Conservation (phyloP, 139 green algal genomes). For the Chlorella sp. region DNA sequence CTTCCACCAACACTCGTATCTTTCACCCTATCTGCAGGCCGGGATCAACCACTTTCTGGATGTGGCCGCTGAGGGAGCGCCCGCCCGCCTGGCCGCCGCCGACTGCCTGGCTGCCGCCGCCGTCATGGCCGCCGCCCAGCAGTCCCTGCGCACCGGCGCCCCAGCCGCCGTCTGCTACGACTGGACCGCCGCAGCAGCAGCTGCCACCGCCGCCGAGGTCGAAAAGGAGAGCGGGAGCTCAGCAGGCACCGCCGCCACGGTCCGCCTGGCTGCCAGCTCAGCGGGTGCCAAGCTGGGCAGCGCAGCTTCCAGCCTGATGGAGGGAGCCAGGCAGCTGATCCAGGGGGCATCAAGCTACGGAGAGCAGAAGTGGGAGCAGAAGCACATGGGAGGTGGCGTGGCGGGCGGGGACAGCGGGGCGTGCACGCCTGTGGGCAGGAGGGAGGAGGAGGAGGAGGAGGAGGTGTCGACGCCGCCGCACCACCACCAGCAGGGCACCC, state of each 20-base stretch:
- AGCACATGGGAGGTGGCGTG: neutral
- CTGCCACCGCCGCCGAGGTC: neutral
- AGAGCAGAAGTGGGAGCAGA: too few species aligned
- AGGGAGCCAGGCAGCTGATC: neutral
- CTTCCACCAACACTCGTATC: too few species aligned
- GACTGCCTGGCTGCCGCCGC: neutral
- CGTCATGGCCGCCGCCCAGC: slow-evolving; percentile 5
- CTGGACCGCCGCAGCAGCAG: neutral
- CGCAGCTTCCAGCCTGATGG: neutral
- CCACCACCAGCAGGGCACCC: slow-evolving; percentile 24
- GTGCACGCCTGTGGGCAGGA: neutral
- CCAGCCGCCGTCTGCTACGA: neutral
- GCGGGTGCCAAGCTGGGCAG: neutral
- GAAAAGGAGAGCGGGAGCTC: neutral
- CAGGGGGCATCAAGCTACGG: neutral
- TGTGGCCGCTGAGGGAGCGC: neutral
- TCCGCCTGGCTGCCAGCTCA: neutral
- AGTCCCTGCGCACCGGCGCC: slow-evolving; percentile 8
- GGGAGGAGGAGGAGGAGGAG: neutral
- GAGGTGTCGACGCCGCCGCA: neutral
- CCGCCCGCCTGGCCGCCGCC: neutral
- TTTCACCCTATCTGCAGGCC: neutral
- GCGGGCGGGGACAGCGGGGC: neutral
- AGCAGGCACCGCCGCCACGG: neutral
- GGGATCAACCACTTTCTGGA: slow-evolving; percentile 23